phyloP scores from a whole-genome alignment of 192 early-diverging fungal genomes.

The Entophlyctis luteolus region DNA sequence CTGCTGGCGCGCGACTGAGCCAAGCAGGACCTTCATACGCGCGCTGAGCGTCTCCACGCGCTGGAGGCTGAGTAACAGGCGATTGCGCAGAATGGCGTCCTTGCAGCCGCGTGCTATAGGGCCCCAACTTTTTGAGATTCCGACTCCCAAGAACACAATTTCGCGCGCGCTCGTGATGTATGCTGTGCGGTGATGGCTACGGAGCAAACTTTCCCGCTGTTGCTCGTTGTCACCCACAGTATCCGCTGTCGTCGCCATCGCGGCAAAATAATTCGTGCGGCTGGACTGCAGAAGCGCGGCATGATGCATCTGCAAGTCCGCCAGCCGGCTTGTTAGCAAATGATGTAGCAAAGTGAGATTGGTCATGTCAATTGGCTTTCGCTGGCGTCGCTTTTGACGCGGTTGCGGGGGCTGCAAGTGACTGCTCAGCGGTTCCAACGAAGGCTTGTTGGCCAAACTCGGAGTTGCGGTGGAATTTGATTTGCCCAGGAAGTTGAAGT shows the following conservation, averaged over 20 bases:
- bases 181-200: neutral
- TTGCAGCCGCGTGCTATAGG: slow-evolving; percentile 23
- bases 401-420: too few relatives aligned
- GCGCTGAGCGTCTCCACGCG: slow-evolving; percentile 16
- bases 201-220: neutral
- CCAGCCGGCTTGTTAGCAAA: slow-evolving; percentile 18
- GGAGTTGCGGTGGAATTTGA: too few relatives aligned
- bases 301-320: slow-evolving; percentile 24
- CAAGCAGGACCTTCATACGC: slow-evolving; percentile 19
- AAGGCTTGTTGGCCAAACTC: too few relatives aligned
- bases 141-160: slow-evolving; percentile 23
- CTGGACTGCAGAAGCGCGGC: neutral
- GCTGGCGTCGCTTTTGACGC: slow-evolving; percentile 15
- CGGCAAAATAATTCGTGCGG: neutral
- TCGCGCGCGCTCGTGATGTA: slow-evolving; percentile 23
- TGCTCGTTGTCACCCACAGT: neutral
- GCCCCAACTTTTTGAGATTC: slow-evolving; percentile 24
- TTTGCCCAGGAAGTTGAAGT: too few relatives aligned
- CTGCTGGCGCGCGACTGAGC: neutral
- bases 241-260: neutral
- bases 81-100: neutral
- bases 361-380: slow-evolving; percentile 33
- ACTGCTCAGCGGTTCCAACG: too few relatives aligned
- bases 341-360: slow-evolving; percentile 32
- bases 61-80: slow-evolving; percentile 14